A percentile compares a stretch with the other conserved stretches of the same genome.
Evolutionary conservation across 345 rosid species (phyloP).

Genomic region (Corchorus capsularis): DNA sequence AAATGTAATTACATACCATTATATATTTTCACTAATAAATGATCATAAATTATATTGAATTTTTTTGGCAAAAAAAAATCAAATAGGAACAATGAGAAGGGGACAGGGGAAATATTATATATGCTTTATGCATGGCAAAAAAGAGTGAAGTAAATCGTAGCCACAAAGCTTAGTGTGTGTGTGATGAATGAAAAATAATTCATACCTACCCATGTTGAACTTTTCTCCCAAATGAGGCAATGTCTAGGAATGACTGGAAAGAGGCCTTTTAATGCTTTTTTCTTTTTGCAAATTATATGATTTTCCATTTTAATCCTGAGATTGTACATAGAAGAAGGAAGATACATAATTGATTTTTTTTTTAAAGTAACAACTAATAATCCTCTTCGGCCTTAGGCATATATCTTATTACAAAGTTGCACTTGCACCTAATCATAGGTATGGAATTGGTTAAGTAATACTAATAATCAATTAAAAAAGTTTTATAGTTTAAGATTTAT

Average conservation of each 20-base stretch:
- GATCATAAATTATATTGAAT: too few relatives aligned
- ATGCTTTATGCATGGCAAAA: too few relatives aligned
- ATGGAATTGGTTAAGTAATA: background rate
- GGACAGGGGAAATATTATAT: too few relatives aligned
- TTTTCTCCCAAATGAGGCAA: background rate
- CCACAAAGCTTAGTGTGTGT: background rate
- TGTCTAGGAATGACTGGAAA: background rate
- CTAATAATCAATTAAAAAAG: background rate
- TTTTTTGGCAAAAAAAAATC: too few relatives aligned
- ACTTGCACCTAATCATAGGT: background rate
- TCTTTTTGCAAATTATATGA: background rate
- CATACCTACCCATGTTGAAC: background rate
- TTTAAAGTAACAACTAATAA: background rate
- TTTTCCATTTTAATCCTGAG: background rate
- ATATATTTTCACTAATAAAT: too few relatives aligned
- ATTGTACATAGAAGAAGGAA: background rate
- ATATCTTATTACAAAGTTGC: background rate
- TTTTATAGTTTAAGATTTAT: background rate
- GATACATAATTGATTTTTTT: too few relatives aligned
- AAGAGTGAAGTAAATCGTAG: background rate
- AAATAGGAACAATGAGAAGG: too few relatives aligned
- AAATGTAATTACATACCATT: too few relatives aligned
- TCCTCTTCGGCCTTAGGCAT: background rate
- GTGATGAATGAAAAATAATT: background rate
- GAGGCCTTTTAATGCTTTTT: background rate